These are phyloP conservation scores for Chaetomium sp. DNA, from an alignment of 2,329 filamentous ascomycete species.

Conservation along the genomic window DNA sequence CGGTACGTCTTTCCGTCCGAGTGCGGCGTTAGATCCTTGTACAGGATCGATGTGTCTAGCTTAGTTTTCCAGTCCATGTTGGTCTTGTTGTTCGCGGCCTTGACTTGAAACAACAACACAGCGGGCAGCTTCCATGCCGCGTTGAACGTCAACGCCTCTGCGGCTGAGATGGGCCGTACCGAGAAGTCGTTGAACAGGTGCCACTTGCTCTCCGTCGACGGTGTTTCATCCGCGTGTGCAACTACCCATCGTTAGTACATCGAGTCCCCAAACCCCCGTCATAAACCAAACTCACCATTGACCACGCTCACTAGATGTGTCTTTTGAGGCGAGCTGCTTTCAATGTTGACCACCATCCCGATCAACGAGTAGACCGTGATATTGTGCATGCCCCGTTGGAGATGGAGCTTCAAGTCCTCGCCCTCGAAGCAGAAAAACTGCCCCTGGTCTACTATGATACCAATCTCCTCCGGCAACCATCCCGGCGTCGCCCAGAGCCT, in stretches of 20 bases:
- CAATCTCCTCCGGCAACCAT: conserved; percentile 93
- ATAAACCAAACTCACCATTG: conserved; percentile 62
- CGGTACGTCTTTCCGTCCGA: conserved; percentile 59
- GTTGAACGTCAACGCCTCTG: conserved; percentile 88
- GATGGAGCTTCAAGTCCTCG: conserved; percentile 77
- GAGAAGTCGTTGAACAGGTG: conserved; percentile 97
- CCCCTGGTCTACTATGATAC: conserved; percentile 85
- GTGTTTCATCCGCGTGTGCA: conserved; percentile 63
- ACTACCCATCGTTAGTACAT: conserved; percentile 49
- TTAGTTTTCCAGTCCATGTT: conserved; percentile 84
- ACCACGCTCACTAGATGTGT: conserved; percentile 89
- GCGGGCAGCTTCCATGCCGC: conserved; percentile 91
- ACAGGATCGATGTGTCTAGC: conserved; percentile 83
- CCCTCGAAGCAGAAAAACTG: conserved; percentile 95
- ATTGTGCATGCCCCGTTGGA: conserved; percentile 76
- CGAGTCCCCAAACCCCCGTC: not conserved
- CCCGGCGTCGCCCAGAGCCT: conserved; percentile 85
- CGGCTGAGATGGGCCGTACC: conserved; percentile 74
- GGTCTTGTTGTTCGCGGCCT: conserved; percentile 76
- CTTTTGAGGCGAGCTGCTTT: conserved; percentile 81
- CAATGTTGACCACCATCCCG: conserved; percentile 86
- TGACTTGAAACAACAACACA: conserved; percentile 83
- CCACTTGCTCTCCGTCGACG: conserved; percentile 72
- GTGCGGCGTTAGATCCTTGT: conserved; percentile 60
- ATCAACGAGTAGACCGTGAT: conserved; percentile 90